Conservation (phyloP, 2,329 filamentous ascomycete genomes). For the Hymenoscyphus albidus region DNA sequence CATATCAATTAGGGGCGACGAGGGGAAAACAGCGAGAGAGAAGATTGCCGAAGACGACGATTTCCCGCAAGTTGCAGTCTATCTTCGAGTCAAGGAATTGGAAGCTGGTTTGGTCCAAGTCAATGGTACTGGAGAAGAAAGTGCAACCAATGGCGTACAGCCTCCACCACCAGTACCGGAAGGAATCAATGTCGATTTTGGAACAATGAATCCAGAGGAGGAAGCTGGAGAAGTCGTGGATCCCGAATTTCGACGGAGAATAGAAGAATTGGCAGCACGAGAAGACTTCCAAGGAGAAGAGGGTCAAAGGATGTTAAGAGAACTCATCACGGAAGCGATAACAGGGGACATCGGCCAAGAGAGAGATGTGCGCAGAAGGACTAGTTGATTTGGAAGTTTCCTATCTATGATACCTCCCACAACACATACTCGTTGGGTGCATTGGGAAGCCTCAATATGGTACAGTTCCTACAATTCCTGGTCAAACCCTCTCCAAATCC, state of each 20-base stretch:
- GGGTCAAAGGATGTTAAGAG: constrained; percentile 74
- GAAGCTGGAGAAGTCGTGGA: constrained; percentile 62
- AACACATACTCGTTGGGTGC: constrained; percentile 52
- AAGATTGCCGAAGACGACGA: constrained; percentile 77
- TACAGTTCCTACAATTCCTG: constrained; percentile 47
- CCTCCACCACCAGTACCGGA: constrained; percentile 66
- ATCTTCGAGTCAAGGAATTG: constrained; percentile 48
- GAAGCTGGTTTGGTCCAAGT: constrained; percentile 33
- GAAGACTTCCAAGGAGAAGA: constrained; percentile 79
- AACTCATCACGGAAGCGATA: constrained; percentile 77
- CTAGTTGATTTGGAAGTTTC: constrained; percentile 43
- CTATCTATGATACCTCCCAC: constrained; percentile 49
- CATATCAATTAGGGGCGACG: constrained; percentile 59
- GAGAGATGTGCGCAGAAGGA: constrained; percentile 60
- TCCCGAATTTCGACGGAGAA: constrained; percentile 76
- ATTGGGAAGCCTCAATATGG: constrained; percentile 49
- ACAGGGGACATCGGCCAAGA: constrained; percentile 62
- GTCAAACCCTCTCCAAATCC: constrained; percentile 46
- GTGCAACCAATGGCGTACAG: constrained; percentile 19
- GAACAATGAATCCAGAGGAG: constrained; percentile 64
- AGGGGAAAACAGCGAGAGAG: constrained; percentile 76
- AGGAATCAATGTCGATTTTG: constrained; percentile 73
- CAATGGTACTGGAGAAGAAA: constrained; percentile 30
- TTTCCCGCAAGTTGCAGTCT: constrained; percentile 70
- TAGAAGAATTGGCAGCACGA: constrained; percentile 81